Conservation (phyloP, 23 red algal genomes). For the Gracilaria domingensis region DNA sequence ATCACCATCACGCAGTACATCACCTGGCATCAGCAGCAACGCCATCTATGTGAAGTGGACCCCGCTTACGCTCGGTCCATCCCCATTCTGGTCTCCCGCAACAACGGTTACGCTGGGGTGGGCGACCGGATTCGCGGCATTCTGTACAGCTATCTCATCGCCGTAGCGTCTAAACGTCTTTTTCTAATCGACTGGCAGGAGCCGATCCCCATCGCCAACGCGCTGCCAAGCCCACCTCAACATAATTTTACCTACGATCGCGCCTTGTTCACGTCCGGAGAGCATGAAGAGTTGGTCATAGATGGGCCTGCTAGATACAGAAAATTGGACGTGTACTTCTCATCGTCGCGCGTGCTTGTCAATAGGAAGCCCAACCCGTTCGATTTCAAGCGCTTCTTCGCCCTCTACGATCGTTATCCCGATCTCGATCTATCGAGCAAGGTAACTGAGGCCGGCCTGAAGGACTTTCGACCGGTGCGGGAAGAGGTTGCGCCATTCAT, state of each 20-base stretch:
- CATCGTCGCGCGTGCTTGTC: neutral
- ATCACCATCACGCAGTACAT: constrained; percentile 28
- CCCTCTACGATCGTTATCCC: neutral
- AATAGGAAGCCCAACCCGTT: neutral
- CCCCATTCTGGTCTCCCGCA: neutral
- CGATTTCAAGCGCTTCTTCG: neutral
- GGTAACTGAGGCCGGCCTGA: neutral
- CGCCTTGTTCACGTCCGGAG: neutral
- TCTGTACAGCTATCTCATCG: neutral
- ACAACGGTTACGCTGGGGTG: neutral
- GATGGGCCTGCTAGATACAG: neutral
- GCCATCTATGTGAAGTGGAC: neutral
- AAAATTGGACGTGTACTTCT: neutral
- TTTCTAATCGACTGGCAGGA: constrained; percentile 21
- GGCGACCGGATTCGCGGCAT: constrained; percentile 8
- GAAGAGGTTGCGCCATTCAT: constrained; percentile 7
- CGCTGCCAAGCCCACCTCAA: neutral
- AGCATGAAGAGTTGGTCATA: neutral
- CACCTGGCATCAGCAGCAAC: constrained; percentile 8
- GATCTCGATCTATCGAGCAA: neutral
- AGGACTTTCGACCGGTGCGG: neutral
- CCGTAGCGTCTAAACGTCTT: neutral
- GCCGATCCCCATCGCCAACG: neutral
- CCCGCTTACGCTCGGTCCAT: neutral
- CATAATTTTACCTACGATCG: constrained; percentile 44